These are phyloP conservation scores for Ailanthus altissimus DNA, from an alignment of 345 rosid species.

Conservation along the genomic window DNA sequence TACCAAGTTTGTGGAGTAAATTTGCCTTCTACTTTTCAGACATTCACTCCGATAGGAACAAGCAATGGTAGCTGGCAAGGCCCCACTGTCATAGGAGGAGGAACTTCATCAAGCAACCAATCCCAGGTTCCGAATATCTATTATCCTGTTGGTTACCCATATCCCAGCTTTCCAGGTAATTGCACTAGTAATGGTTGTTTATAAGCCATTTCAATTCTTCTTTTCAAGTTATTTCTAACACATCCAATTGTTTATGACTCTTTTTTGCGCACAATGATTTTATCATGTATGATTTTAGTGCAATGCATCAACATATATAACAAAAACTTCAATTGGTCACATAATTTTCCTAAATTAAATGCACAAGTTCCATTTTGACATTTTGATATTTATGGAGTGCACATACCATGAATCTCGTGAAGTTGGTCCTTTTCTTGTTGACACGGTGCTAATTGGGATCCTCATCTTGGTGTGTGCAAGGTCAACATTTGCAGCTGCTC, in stretches of 20 bases:
- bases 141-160: conserved; percentile 32
- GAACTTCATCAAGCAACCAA: conserved; percentile 27
- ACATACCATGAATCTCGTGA: not conserved
- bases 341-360: not conserved
- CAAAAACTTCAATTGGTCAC: not conserved
- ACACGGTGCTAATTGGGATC: conserved; percentile 38
- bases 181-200: conserved; percentile 2
- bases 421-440: conserved; percentile 15
- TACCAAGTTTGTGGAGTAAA: conserved; percentile 26
- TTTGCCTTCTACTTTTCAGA: conserved; percentile 27
- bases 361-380: not conserved
- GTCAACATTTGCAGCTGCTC: conserved; percentile 33
- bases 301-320: not conserved
- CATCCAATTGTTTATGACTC: not conserved
- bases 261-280: conserved; percentile 3
- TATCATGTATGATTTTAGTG: not conserved
- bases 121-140: conserved; percentile 32
- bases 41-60: conserved; percentile 26
- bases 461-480: conserved; percentile 35
- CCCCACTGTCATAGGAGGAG: conserved; percentile 28
- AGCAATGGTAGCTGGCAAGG: conserved; percentile 28
- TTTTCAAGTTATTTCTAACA: not conserved
- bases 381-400: not conserved
- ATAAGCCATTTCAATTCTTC: not conserved
- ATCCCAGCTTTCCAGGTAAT: conserved; percentile 39